Evolutionary conservation across 345 rosid genomes (phyloP), one percentile per base, ranked within the genome.

Genomic region (Raphanus sativus): DNA sequence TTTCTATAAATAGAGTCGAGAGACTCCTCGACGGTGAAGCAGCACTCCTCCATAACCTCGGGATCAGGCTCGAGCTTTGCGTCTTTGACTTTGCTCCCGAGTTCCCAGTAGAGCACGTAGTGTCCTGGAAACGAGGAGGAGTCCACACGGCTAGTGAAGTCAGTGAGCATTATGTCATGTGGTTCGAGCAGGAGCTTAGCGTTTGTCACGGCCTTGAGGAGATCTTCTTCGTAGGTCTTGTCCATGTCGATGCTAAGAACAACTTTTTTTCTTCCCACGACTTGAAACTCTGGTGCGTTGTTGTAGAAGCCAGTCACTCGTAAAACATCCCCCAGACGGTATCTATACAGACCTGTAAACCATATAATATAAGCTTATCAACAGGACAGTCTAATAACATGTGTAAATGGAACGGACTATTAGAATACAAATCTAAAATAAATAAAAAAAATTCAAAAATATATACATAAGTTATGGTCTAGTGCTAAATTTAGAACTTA

Each of bases 211-310:
- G 98, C 98, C 16, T 87, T 86, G 70, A 87, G 76, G 11, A 93
- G 86, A 73, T 93, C 98, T 28, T 87, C 97, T 79, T 93, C 98
- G 12, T 88, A 89, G 42, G 98, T 93, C 82, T 89, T 93, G 82
- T 86, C 92, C 0, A 91, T 84, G 83, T 93, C 98, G 3, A 93
- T 84, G 84, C 97, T 91, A 36, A 93, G 70, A 12, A 91, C 87
- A 13, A 91, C 96, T 21, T 91, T 91, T 62, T 89, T 72, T 80
- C 97, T 67, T 15, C 87, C 90, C 40, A 91, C 88, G 30, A 93
- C 86, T 24, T 84, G 80, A 77, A 93, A 91, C 13, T 89, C 91
- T 13, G 98, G 97, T 6, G 96, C 90, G 6, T 81, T 86, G 84
- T 89, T 88, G 86, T 91, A 75, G 85, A 87, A 91, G 15, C 90